Evolutionary conservation across 2,329 filamentous ascomycete species (phyloP), one percentile per base, ranked within the genome.

Genomic region (Ambrosiella cleistominuta): DNA sequence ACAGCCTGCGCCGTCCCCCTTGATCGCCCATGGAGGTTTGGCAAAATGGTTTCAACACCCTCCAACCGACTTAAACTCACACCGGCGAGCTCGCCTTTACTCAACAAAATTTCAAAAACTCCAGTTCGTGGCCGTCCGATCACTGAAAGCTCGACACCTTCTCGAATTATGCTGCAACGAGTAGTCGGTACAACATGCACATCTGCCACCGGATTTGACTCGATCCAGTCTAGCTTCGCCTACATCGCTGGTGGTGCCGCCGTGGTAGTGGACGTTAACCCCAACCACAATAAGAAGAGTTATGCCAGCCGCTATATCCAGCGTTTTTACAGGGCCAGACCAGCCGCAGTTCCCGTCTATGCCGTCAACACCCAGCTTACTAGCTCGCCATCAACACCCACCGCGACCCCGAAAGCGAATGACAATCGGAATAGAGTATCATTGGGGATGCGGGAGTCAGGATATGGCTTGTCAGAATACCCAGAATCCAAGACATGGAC

Each of bases 191-290:
- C 90, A 27, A 97, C 91, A 7, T 91, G 88, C 62, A 80, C 76
- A 63, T 86, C 86, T 3, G 84, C 88, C 45, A 90, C 86, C 67
- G 88, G 87, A 62, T 95, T 98, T 69, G 89, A 94, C 67, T 83
- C 80, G 62, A 81, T 91, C 61, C 75, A 84, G 45, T 80, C 83
- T 11, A 83, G 78, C 55, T 95, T 97, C 70, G 89, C 89, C 58
- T 93, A 95, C 68, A 90, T 89, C 62, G 91, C 93, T 7, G 93
- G 93, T 58, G 93, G 89, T 8, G 88, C 91, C 49, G 91, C 88
- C n/a, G 88, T 98, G 0, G 80, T 97, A 15, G 88, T 90, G 7
- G 83, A 86, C 64, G 75, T 96, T 56, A 80, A 88, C 62, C 79
- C 82, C 56, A 75, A 86, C 66, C 69, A 74, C 55, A 9, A 42